These are phyloP conservation scores for Lagenidium giganteum DNA, from an alignment of 352 stramenopile species.

Conservation along the genomic window DNA sequence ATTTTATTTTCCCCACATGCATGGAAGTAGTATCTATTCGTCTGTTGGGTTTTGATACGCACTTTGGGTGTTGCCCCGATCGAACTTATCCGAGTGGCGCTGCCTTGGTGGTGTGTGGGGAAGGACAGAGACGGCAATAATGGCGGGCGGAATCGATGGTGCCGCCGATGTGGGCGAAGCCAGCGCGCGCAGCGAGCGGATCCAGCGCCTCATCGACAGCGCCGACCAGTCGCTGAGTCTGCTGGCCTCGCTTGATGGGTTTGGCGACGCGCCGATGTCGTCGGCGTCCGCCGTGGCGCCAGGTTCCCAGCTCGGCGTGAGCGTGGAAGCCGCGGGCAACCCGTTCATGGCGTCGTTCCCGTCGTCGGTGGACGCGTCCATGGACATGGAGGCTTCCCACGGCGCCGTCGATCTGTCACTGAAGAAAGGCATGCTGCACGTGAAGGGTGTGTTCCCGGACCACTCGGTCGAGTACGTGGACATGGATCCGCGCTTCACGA, in stretches of 20 bases:
- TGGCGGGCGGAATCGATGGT: too few species aligned
- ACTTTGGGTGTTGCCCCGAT: too few species aligned
- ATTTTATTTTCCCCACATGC: too few species aligned
- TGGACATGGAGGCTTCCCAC: slow-evolving; percentile 7
- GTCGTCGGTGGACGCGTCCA: slow-evolving; percentile 11
- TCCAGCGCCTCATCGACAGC: slow-evolving; percentile 75
- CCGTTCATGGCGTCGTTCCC: background rate
- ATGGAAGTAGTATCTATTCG: too few species aligned
- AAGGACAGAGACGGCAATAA: slow-evolving; percentile 1
- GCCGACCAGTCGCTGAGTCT: slow-evolving; percentile 67
- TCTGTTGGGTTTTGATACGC: too few species aligned
- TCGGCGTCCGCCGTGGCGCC: slow-evolving; percentile 2
- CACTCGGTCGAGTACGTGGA: slow-evolving; percentile 80
- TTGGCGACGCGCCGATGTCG: slow-evolving; percentile 7
- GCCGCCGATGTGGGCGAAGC: slow-evolving; percentile 1
- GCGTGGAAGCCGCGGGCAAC: background rate
- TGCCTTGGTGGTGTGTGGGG: background rate
- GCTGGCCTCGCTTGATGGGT: slow-evolving; percentile 55
- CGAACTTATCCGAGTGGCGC: too few species aligned
- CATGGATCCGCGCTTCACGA: slow-evolving; percentile 64
- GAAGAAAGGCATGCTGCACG: slow-evolving; percentile 50
- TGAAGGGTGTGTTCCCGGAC: slow-evolving; percentile 80
- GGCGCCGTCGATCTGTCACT: slow-evolving; percentile 47
- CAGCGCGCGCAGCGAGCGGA: slow-evolving; percentile 33
- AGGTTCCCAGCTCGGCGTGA: background rate